These are phyloP conservation scores for Nadsonia starkeyi-henricii DNA, from an alignment of 1,139 yeast genomes.

Conservation along the genomic window DNA sequence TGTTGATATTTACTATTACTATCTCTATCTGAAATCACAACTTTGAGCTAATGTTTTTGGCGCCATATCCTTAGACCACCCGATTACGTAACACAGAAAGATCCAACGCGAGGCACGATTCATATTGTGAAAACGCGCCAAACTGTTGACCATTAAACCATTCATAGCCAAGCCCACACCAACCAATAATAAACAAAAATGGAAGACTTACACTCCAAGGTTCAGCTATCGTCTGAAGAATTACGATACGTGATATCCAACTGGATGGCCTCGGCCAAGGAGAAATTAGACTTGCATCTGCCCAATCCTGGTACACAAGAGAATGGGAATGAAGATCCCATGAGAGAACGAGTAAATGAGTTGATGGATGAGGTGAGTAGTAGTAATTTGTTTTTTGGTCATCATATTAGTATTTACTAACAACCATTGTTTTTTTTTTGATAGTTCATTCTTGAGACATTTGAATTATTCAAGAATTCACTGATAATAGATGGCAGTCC, in stretches of 20 bases:
- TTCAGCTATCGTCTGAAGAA: conserved; percentile 39
- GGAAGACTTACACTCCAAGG: conserved; percentile 17
- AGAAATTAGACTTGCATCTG: conserved; percentile 34
- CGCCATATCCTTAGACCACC: no score
- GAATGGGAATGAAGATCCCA: conserved; percentile 17
- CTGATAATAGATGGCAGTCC: conserved; percentile 33
- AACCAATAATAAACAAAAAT: neutral
- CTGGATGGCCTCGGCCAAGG: conserved; percentile 28
- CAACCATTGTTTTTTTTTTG: neutral
- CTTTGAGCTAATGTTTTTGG: no score
- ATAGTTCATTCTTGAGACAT: conserved; percentile 31
- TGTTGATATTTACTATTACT: no score
- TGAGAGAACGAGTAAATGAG: conserved; percentile 31
- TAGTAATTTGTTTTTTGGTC: no score
- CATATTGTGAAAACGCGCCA: no score
- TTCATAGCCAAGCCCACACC: no score
- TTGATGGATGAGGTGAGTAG: conserved; percentile 1
- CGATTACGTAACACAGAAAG: no score
- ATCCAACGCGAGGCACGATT: no score
- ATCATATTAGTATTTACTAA: no score
- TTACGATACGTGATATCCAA: conserved; percentile 33
- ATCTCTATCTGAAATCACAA: no score
- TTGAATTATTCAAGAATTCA: conserved; percentile 39
- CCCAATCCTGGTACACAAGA: conserved; percentile 23
- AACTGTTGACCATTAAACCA: no score